Conservation (phyloP, 345 rosid species). For the Schrenkiella parvula region DNA sequence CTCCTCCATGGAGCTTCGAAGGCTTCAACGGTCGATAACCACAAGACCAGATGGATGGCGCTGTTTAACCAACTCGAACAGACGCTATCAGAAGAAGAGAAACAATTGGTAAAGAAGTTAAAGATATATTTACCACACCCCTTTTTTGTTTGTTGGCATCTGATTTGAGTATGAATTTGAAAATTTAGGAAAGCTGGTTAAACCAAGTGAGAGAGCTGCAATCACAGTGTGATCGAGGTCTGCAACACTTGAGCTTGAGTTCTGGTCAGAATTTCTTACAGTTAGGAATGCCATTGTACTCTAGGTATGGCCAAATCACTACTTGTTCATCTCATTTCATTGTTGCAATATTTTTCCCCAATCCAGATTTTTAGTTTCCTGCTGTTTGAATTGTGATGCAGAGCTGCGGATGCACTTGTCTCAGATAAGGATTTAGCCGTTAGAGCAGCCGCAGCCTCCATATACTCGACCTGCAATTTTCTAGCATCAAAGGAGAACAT, state of each 20-base stretch:
- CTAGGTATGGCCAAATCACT: constrained; percentile 33
- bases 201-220: constrained; percentile 71
- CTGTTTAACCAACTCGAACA: constrained; percentile 75
- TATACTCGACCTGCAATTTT: constrained; percentile 79
- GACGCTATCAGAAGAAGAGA: constrained; percentile 79
- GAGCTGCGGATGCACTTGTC: constrained; percentile 40
- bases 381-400: constrained; percentile 33
- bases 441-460: constrained; percentile 92
- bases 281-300: constrained; percentile 29
- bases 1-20: constrained; percentile 27
- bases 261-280: constrained; percentile 40
- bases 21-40: constrained; percentile 42
- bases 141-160: background rate
- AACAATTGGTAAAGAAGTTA: constrained; percentile 61
- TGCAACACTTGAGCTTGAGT: constrained; percentile 50
- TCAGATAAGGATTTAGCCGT: constrained; percentile 65
- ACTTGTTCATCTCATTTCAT: constrained; percentile 37
- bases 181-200: constrained; percentile 73
- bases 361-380: background rate
- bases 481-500: constrained; percentile 60
- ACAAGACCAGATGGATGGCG: constrained; percentile 59
- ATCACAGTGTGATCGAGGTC: constrained; percentile 68
- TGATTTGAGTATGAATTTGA: constrained; percentile 12
- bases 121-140: background rate
- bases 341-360: background rate